These are phyloP conservation scores for Pseudofabraea citricarpa DNA, from an alignment of 2,329 filamentous ascomycete species.

Conservation along the genomic window DNA sequence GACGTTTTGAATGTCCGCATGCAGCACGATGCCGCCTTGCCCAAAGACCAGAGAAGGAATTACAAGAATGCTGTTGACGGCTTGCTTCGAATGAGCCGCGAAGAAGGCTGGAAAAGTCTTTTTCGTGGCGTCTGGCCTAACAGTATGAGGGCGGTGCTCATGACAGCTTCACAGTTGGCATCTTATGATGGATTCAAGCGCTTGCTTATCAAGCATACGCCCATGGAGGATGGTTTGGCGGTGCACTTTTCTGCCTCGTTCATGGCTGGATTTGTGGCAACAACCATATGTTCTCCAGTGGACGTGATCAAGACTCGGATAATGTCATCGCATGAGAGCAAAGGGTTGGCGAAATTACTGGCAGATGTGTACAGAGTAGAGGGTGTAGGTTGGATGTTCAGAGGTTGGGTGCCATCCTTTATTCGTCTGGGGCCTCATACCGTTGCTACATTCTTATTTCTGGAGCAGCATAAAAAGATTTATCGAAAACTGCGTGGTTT, in stretches of 20 bases:
- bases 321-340: conserved; percentile 62
- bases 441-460: conserved; percentile 78
- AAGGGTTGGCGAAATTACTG: conserved; percentile 55
- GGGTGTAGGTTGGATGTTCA: conserved; percentile 79
- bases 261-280: conserved; percentile 76
- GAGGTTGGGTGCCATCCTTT: conserved; percentile 81
- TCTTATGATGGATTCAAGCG: conserved; percentile 81
- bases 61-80: conserved; percentile 89
- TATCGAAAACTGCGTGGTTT: conserved; percentile 51
- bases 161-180: conserved; percentile 81
- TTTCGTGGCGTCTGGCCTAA: conserved; percentile 88
- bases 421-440: conserved; percentile 70
- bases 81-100: conserved; percentile 76
- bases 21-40: conserved; percentile 86
- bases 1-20: conserved; percentile 98
- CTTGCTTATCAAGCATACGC: conserved; percentile 59
- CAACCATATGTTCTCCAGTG: conserved; percentile 78
- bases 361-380: conserved; percentile 64
- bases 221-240: conserved; percentile 61
- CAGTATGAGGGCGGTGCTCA: conserved; percentile 73
- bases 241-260: conserved; percentile 78
- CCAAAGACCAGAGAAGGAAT: conserved; percentile 68
- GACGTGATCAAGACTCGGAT: conserved; percentile 87
- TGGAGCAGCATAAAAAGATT: conserved; percentile 80
- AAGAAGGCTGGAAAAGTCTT: conserved; percentile 71